A percentile compares a stretch with the other conserved stretches of the same genome.
Evolutionary conservation across 345 rosid species (phyloP).

Genomic region (Excoecaria cochinchinensis): DNA sequence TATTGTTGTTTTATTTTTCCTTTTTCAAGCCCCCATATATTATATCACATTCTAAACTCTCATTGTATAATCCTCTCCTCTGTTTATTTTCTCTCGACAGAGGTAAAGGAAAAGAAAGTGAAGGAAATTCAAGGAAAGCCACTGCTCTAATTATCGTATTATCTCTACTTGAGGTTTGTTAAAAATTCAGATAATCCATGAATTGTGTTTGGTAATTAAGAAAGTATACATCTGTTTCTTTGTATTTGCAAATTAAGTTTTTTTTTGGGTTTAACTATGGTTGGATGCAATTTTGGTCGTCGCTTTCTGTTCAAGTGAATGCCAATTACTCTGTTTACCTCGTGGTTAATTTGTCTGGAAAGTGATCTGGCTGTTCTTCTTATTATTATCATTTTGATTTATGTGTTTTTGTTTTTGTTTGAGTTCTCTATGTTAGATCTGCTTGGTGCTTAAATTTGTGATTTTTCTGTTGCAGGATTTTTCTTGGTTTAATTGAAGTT

Average conservation of each 20-base stretch:
- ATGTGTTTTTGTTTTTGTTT: not conserved
- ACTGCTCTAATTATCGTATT: not conserved
- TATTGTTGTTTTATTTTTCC: too few species aligned
- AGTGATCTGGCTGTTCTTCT: not conserved
- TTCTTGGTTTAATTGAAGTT: constrained; percentile 28
- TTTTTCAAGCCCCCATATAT: not conserved
- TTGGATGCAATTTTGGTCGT: not conserved
- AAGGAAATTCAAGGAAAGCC: not conserved
- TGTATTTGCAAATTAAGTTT: constrained; percentile 15
- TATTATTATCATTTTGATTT: not conserved
- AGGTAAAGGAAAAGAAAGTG: not conserved
- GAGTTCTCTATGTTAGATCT: constrained; percentile 50
- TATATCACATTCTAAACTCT: not conserved
- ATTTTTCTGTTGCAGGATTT: constrained; percentile 29
- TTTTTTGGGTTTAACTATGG: not conserved
- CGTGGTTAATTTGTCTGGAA: not conserved
- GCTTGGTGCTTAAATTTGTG: constrained; percentile 29
- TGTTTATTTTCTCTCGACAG: not conserved
- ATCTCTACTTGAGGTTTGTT: not conserved
- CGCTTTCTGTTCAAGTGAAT: constrained; percentile 15
- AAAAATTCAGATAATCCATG: not conserved
- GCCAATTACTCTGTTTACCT: constrained; percentile 7
- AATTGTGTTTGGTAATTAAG: constrained; percentile 13
- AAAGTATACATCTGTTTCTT: constrained; percentile 9
- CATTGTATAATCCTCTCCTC: not conserved